Percentiles rank a stretch among this genome's conserved stretches.
phyloP scores from a whole-genome alignment of 148 eudicot species.

The Chenopodium formosanum region DNA sequence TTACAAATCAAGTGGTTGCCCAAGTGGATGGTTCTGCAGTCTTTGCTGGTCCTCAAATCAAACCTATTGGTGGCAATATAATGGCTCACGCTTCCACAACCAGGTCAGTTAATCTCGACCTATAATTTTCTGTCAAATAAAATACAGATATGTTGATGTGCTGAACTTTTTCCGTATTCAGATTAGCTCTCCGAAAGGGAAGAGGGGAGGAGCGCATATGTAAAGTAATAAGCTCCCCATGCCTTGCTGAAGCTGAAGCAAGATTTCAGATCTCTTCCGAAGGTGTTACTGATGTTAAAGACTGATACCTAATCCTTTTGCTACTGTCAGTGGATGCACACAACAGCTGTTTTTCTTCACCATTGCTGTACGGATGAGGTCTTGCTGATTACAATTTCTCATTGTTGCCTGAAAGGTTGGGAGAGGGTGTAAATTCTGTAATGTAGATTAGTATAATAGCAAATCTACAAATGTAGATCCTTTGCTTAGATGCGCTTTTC shows the following conservation, averaged over 20 bases:
- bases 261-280: slow-evolving; percentile 78
- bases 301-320: slow-evolving; percentile 32
- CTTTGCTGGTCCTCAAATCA: slow-evolving; percentile 92
- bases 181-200: slow-evolving; percentile 90
- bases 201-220: slow-evolving; percentile 93
- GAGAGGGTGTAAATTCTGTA: slow-evolving; percentile 18
- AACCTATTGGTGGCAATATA: slow-evolving; percentile 97
- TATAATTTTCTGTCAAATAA: neutral
- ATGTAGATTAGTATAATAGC: slow-evolving; percentile 13
- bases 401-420: neutral
- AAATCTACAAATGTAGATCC: slow-evolving; percentile 22
- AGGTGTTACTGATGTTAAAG: slow-evolving; percentile 88
- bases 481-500: slow-evolving; percentile 10
- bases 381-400: neutral
- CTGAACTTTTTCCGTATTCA: slow-evolving; percentile 23
- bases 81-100: slow-evolving; percentile 99
- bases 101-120: slow-evolving; percentile 45
- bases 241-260: slow-evolving; percentile 96
- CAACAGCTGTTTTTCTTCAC: neutral
- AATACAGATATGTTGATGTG: neutral
- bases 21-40: slow-evolving; percentile 97
- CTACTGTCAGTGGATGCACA: neutral
- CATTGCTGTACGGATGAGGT: neutral
- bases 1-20: slow-evolving; percentile 93
- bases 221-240: slow-evolving; percentile 94